These are phyloP conservation scores for Malassezia dermatis DNA, from an alignment of 1,284 basidiomycete species.

Conservation along the genomic window DNA sequence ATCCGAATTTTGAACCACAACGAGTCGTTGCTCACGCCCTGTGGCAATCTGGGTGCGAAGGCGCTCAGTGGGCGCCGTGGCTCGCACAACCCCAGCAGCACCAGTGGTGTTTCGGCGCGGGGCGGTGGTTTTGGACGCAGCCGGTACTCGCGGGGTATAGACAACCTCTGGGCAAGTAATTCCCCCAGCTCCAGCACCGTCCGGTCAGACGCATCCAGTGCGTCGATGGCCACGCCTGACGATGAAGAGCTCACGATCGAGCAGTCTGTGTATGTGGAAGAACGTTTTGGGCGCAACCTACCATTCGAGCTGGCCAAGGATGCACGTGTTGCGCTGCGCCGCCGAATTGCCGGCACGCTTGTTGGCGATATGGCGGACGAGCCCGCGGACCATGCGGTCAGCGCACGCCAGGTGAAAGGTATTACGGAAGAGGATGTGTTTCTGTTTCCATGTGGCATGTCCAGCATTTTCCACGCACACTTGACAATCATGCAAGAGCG, in stretches of 20 bases:
- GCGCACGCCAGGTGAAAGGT: slow-evolving; percentile 26
- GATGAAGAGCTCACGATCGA: slow-evolving; percentile 51
- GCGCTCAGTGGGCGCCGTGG: neutral
- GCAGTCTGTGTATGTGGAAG: slow-evolving; percentile 62
- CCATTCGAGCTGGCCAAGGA: slow-evolving; percentile 62
- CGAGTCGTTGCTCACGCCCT: slow-evolving; percentile 12
- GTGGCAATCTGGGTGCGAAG: neutral
- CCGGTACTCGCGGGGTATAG: slow-evolving; percentile 17
- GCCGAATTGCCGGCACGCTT: slow-evolving; percentile 79
- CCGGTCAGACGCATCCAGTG: neutral
- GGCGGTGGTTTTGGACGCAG: slow-evolving; percentile 21
- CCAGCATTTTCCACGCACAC: slow-evolving; percentile 83
- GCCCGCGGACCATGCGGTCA: slow-evolving; percentile 52
- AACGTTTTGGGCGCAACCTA: slow-evolving; percentile 87
- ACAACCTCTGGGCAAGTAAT: neutral
- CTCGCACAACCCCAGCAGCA: neutral
- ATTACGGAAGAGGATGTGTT: slow-evolving; percentile 69
- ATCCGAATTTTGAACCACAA: slow-evolving; percentile 50
- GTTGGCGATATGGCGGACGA: slow-evolving; percentile 21
- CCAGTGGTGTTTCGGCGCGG: slow-evolving; percentile 5
- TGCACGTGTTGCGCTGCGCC: slow-evolving; percentile 73
- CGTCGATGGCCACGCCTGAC: slow-evolving; percentile 13
- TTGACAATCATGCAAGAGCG: slow-evolving; percentile 50
- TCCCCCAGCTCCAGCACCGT: neutral
- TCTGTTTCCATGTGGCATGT: slow-evolving; percentile 78